Evolutionary conservation across 106 monocot species (phyloP), one percentile per base, ranked within the genome.

Genomic region (Allium sativum): DNA sequence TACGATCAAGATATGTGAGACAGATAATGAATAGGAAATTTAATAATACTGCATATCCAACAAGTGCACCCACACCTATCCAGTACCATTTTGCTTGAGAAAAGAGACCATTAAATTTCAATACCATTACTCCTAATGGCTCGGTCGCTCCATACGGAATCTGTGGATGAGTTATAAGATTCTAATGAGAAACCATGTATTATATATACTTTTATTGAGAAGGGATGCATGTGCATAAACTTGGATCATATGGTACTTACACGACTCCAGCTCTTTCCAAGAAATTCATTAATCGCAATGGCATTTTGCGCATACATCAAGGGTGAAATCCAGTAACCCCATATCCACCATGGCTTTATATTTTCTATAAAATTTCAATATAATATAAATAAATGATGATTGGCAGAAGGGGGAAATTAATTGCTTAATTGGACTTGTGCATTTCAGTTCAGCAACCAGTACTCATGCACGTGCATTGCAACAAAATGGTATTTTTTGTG

Each of bases 301-400:
- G 75, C 88, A 65, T 75, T 84, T 71, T 84, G 84, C 16, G 77
- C 52, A 59, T 84, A 89, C 88, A 84, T 84, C 48, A 89, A 0
- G 14, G 88, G 88, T 41, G 88, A 89, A 17, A 72, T 52, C 88
- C 88, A 89, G 61, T 81, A 84, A 10, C 75, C 88, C 88, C 88
- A 89, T 56, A 73, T 81, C 81, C 81, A 81, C 81, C 81, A 89
- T 69, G 75, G 73, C 68, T 84, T 89, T 19, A 88, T 47, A 51
- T 84, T 31, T 20, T 65, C 88, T 88, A 66, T 87, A 44, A 92
- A n/a, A 81, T 12, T 87, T 55, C 76, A 85, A 86, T 73, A 15
- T 54, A 73, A 70, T 12, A 20, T 41, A 51, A 70, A 56, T 18
- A 10, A 58, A 12, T 12, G 3, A 58, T 58, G 58, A 31, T 58